phyloP scores from a whole-genome alignment of 441 rosid genomes.

The Oxalis stricta region DNA sequence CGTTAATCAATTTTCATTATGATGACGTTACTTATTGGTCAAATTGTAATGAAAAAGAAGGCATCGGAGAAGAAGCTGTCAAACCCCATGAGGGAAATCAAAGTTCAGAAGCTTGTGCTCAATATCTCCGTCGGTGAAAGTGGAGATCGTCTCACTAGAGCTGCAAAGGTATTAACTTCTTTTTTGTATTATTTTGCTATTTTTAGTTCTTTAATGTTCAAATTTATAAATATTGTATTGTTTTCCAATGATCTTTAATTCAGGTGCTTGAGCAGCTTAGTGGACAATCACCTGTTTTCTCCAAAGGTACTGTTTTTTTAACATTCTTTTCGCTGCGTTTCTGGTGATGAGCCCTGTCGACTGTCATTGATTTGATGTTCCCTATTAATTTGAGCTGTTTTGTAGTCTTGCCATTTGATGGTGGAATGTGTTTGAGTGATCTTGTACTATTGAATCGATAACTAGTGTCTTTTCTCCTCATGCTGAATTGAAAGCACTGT shows the following conservation, averaged over 20 bases:
- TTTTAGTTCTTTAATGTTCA: not conserved
- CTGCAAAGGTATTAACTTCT: conserved; percentile 42
- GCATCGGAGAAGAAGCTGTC: conserved; percentile 81
- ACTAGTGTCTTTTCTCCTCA: too few relatives aligned
- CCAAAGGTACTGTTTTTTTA: conserved; percentile 33
- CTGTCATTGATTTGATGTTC: too few relatives aligned
- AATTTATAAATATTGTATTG: not conserved
- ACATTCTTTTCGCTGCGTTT: too few relatives aligned
- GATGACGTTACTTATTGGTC: too few relatives aligned
- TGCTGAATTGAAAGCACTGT: too few relatives aligned
- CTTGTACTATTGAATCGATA: too few relatives aligned
- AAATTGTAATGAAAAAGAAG: conserved; percentile 15
- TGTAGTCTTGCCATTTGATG: too few relatives aligned
- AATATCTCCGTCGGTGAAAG: conserved; percentile 87
- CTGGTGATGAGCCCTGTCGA: too few relatives aligned
- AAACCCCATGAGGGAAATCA: conserved; percentile 79
- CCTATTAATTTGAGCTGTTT: too few relatives aligned
- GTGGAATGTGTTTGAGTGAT: too few relatives aligned
- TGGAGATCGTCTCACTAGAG: conserved; percentile 83
- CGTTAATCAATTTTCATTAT: too few relatives aligned
- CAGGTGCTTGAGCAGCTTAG: conserved; percentile 80
- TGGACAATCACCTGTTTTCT: conserved; percentile 70
- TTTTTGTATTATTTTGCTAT: not conserved
- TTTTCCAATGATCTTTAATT: not conserved
- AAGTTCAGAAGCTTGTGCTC: conserved; percentile 75